Percentiles rank a stretch among this genome's conserved stretches.
phyloP scores from a whole-genome alignment of 2,329 filamentous ascomycete species.

The Monascus ruber region DNA sequence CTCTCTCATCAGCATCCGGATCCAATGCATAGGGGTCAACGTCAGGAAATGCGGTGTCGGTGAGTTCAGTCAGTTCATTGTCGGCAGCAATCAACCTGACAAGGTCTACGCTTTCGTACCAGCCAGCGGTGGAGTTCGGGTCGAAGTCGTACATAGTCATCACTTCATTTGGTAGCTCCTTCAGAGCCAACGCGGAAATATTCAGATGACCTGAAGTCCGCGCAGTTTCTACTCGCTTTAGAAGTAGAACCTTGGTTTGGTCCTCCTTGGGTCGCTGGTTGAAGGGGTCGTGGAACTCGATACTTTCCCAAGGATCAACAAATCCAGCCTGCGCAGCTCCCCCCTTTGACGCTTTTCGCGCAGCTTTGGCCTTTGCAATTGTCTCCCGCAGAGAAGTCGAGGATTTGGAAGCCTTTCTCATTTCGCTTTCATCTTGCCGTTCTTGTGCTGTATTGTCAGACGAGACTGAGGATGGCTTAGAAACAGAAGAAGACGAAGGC shows the following conservation, averaged over 20 bases:
- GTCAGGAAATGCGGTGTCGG: slow-evolving; percentile 71
- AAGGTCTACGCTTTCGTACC: slow-evolving; percentile 87
- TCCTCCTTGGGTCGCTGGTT: slow-evolving; percentile 48
- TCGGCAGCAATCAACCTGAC: slow-evolving; percentile 76
- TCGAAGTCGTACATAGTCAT: slow-evolving; percentile 83
- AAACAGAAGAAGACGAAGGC: slow-evolving; percentile 15
- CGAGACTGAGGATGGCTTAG: slow-evolving; percentile 20
- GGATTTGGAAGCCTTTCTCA: slow-evolving; percentile 49
- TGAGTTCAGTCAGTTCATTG: slow-evolving; percentile 69
- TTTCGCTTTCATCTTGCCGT: slow-evolving; percentile 19
- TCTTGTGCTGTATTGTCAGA: slow-evolving; percentile 20
- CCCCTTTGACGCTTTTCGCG: slow-evolving; percentile 46
- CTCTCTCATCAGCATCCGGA: slow-evolving; percentile 54
- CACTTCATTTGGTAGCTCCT: slow-evolving; percentile 69
- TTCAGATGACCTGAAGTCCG: slow-evolving; percentile 73
- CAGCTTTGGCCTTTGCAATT: slow-evolving; percentile 85
- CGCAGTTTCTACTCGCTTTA: slow-evolving; percentile 60
- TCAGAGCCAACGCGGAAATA: slow-evolving; percentile 72
- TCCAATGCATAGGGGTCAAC: slow-evolving; percentile 43
- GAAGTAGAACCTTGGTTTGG: slow-evolving; percentile 54
- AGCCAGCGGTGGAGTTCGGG: slow-evolving; percentile 53
- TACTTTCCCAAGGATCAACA: slow-evolving; percentile 38
- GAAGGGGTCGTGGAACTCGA: slow-evolving; percentile 35
- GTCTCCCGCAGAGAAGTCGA: slow-evolving; percentile 76
- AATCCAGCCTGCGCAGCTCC: slow-evolving; percentile 14